Evolutionary conservation across 2,329 filamentous ascomycete species (phyloP), one percentile per base, ranked within the genome.

Genomic region (Torrubiella hemipterigena): DNA sequence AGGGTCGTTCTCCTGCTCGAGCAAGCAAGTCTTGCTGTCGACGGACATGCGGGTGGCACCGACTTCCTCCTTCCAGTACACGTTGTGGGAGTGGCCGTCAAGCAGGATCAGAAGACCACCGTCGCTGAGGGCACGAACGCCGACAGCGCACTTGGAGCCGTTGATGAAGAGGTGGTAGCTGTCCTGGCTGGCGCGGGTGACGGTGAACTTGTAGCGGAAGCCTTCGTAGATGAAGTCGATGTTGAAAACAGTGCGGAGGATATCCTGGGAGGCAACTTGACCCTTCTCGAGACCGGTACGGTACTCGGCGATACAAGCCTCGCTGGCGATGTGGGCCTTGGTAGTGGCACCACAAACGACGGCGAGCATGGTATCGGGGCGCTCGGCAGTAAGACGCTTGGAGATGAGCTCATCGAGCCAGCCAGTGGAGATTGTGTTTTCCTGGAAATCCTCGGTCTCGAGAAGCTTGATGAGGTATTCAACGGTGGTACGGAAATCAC

Each of bases 1-100:
- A 6, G 91, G 91, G 56, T 98, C 91, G 55, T 96, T 98, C 68
- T 98, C 91, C 59, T 96, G 86, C 69, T 98, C 91, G 21, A 98
- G 74, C 50, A 98, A 63, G 56, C 89, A 96, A 18, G 91, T 98
- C 76, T 96, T 98, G 67, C 86, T 84, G 55, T 98, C 91, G 16
- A 98, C 87, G 18, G 87, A 95, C 45, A 98, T 63, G 55, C 91
- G 87, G 31, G 91, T 95, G 22, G 89, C 91, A 35, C 87, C 87
- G 28, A 93, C 85, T 57, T 98, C 91, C 53, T 98, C 91, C 63
- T 96, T 96, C 91, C 91, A 98, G 75, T 98, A 98, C 39, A 96
- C 78, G 51, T 91, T 98, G 76, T 98, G 91, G 46, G 84, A 93
- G 57, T 85, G 84, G 38, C 91, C 91, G 48, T 81, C 79, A 26